These are phyloP conservation scores for Waitea zeae DNA, from an alignment of 1,284 basidiomycete genomes.

Conservation along the genomic window DNA sequence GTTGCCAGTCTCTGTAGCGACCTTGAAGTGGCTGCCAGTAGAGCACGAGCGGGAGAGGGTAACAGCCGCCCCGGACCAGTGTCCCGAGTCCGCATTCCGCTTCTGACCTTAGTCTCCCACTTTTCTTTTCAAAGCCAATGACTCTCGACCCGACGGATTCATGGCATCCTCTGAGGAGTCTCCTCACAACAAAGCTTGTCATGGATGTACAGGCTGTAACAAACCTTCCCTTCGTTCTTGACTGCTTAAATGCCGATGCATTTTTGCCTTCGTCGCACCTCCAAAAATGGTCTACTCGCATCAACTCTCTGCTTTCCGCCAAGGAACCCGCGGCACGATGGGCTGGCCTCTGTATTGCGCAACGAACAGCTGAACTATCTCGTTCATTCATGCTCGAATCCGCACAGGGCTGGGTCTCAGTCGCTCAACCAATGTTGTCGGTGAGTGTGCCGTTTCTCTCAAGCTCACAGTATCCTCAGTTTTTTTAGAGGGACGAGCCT, in stretches of 20 bases:
- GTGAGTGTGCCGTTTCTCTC: slow-evolving; percentile 25
- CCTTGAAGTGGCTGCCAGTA: no score
- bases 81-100: no score
- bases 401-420: slow-evolving; percentile 51
- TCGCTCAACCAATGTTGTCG: slow-evolving; percentile 44
- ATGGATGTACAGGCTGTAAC: slow-evolving; percentile 41
- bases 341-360: slow-evolving; percentile 58
- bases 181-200: slow-evolving; percentile 52
- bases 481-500: slow-evolving; percentile 46
- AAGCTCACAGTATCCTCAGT: slow-evolving; percentile 10
- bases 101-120: no score
- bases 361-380: slow-evolving; percentile 40
- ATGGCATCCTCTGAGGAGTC: slow-evolving; percentile 34
- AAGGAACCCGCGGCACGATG: slow-evolving; percentile 55
- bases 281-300: slow-evolving; percentile 52
- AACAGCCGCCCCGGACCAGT: no score
- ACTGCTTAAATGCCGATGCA: slow-evolving; percentile 27
- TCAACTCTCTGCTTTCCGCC: slow-evolving; percentile 55
- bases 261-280: slow-evolving; percentile 44
- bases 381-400: slow-evolving; percentile 43
- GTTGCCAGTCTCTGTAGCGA: no score
- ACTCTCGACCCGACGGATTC: background rate
- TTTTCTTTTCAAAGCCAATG: no score
- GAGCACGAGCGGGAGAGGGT: no score
- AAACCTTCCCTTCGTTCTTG: slow-evolving; percentile 40